Base-by-base conservation (phyloP, 139 green algal genomes). In the Chlamydomonas sphaeroides region DNA sequence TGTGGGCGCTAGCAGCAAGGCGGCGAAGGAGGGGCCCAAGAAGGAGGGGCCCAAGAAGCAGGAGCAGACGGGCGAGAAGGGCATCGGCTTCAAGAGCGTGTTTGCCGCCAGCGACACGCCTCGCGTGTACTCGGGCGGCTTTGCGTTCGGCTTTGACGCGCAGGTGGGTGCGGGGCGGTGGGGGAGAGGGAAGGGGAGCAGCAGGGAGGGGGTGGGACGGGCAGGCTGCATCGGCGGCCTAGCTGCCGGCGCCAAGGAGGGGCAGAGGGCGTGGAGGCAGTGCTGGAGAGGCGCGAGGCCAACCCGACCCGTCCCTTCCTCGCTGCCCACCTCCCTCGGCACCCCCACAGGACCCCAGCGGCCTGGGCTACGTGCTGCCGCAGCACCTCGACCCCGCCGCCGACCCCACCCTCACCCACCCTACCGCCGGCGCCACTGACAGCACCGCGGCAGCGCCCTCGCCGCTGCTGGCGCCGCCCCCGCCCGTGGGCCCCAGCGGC, bases 31-130 rank as follows among this genome's bases (percentile, higher is more conserved):
- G 68, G 66, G 21, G 49, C 38, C 18, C 39, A 0, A 56, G 42
- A 32, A 33, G 74, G 7, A 3, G 66, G 2, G 32, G 68, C 36
- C 30, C 39, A 18, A 36, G 68, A 36, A 35, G 38, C 32, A 66
- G 62, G 28, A 1, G 17, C 74, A 84, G 66, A 87, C 83, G 53
- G 83, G 83, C 45, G 83, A 87, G 57, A 87, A 87, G 74, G 83
- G 83, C 41, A 87, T 87, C 51, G 83, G 83, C 56, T 89, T 89
- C 73, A 89, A 89, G 79, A 81, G 65, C 32, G 85, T 89, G 56
- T 89, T 89, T 51, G 73, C 79, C 1, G 6, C 86, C 11, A 63
- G 36, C 33, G 85, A 89, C 35, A 6, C 14, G 20, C 85, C 85
- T 21, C 30, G 36, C 53, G 49, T 89, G 21, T 35, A 36, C 36